A percentile compares a stretch with the other conserved stretches of the same genome.
Evolutionary conservation across 1,284 basidiomycete genomes (phyloP).

Genomic region (Ganoderma meredithae): DNA sequence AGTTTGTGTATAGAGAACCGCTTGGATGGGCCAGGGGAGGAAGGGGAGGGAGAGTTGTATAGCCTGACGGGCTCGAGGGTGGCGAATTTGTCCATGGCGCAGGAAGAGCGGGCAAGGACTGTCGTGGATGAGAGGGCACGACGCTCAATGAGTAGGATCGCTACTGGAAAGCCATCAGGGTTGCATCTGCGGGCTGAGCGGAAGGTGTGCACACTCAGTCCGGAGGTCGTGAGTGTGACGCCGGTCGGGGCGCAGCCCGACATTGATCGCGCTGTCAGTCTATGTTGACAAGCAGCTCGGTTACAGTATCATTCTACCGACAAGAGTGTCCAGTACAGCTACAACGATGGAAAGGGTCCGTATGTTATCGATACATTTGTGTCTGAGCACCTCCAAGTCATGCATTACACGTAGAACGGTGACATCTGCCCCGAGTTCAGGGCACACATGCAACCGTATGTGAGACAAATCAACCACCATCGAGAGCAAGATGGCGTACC

Average conservation of each 20-base stretch:
- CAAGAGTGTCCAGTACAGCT: background rate
- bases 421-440: no score
- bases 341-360: background rate
- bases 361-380: background rate
- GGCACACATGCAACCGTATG: no score
- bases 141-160: background rate
- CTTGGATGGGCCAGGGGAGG: constrained; percentile 17
- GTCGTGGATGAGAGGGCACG: background rate
- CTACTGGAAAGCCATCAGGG: background rate
- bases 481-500: background rate
- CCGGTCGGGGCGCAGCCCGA: no score
- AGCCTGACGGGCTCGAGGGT: constrained; percentile 79
- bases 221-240: no score
- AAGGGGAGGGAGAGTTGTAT: constrained; percentile 47
- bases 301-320: no score
- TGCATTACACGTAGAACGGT: no score
- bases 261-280: no score
- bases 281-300: no score
- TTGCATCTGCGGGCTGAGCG: no score
- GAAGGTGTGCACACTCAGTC: no score
- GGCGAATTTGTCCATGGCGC: constrained; percentile 78
- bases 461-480: background rate
- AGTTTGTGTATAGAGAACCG: constrained; percentile 30
- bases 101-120: background rate
- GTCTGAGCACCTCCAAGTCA: background rate